phyloP scores from a whole-genome alignment of 2,329 filamentous ascomycete species.

The Fusarium sp. region DNA sequence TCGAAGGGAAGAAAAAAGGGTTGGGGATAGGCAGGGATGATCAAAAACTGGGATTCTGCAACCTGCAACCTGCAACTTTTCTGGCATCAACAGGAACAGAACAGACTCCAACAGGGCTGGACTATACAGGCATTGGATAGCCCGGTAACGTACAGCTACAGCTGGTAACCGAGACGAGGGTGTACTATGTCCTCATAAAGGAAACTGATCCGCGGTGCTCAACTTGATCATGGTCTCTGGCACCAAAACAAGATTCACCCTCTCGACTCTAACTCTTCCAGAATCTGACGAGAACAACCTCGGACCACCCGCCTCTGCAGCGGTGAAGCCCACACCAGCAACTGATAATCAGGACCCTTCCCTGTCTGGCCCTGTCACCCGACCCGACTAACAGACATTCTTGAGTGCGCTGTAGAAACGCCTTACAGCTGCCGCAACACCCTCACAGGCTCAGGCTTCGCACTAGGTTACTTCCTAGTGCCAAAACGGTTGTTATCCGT shows the following conservation, averaged over 20 bases:
- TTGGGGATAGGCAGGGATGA: slow-evolving; percentile 27
- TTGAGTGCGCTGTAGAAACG: neutral
- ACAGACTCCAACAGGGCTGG: slow-evolving; percentile 2
- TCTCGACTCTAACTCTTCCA: slow-evolving; percentile 4
- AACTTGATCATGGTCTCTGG: slow-evolving; percentile 4
- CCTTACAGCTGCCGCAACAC: slow-evolving; percentile 4
- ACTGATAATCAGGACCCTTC: slow-evolving; percentile 8
- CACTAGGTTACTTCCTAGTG: slow-evolving; percentile 17
- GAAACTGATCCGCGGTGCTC: slow-evolving; percentile 13
- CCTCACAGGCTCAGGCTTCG: neutral
- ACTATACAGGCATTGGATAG: neutral
- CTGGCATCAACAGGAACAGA: slow-evolving; percentile 7
- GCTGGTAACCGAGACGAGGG: slow-evolving; percentile 3
- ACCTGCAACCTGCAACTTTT: slow-evolving; percentile 19
- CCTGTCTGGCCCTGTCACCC: neutral
- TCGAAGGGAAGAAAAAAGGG: slow-evolving; percentile 17
- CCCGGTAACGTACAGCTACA: neutral
- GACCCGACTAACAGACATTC: neutral
- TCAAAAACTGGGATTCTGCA: slow-evolving; percentile 13
- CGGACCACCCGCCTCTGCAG: slow-evolving; percentile 22
- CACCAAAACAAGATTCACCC: slow-evolving; percentile 27
- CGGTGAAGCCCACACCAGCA: slow-evolving; percentile 24
- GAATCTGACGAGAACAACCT: slow-evolving; percentile 26
- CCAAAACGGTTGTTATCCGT: slow-evolving; percentile 19
- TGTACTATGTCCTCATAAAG: neutral